Evolutionary conservation across 2,329 filamentous ascomycete genomes (phyloP).

Genomic region (Laburnicola sp.): DNA sequence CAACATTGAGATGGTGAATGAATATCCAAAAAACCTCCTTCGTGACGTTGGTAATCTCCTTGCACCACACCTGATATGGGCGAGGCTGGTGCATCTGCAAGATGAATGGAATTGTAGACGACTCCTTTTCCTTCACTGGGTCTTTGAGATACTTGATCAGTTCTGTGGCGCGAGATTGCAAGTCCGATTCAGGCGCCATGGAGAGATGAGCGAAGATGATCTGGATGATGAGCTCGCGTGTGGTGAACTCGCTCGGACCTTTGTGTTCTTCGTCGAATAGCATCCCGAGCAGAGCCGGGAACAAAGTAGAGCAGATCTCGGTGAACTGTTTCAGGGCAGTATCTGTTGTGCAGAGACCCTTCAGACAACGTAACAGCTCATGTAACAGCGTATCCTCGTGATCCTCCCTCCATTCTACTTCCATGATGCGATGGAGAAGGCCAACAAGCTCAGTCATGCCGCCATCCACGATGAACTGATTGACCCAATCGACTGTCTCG

Average conservation of each 20-base stretch:
- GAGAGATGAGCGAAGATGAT: constrained; percentile 88
- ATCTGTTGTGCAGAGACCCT: constrained; percentile 90
- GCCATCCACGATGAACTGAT: constrained; percentile 83
- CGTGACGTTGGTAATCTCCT: constrained; percentile 87
- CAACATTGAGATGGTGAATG: constrained; percentile 87
- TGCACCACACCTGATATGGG: constrained; percentile 92
- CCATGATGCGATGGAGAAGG: constrained; percentile 87
- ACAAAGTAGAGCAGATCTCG: constrained; percentile 76
- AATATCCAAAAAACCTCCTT: constrained; percentile 99
- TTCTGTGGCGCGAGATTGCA: constrained; percentile 69
- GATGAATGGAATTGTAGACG: constrained; percentile 81
- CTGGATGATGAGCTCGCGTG: constrained; percentile 84
- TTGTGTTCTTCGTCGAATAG: constrained; percentile 98
- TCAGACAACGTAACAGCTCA: constrained; percentile 88
- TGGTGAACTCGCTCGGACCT: constrained; percentile 94
- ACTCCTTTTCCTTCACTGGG: constrained; percentile 69
- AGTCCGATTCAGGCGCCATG: constrained; percentile 58
- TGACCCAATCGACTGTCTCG: constrained; percentile 94
- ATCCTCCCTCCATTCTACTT: constrained; percentile 96
- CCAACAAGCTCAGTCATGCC: constrained; percentile 91
- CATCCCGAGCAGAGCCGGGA: constrained; percentile 83
- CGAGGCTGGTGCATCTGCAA: constrained; percentile 83
- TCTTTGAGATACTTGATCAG: constrained; percentile 81
- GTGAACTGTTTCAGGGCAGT: constrained; percentile 80
- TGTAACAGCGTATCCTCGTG: constrained; percentile 93